Percentiles rank a stretch among this genome's conserved stretches.
Evolutionary conservation across 106 monocot species (phyloP).

Genomic region (Acanthochlamys bracteata): DNA sequence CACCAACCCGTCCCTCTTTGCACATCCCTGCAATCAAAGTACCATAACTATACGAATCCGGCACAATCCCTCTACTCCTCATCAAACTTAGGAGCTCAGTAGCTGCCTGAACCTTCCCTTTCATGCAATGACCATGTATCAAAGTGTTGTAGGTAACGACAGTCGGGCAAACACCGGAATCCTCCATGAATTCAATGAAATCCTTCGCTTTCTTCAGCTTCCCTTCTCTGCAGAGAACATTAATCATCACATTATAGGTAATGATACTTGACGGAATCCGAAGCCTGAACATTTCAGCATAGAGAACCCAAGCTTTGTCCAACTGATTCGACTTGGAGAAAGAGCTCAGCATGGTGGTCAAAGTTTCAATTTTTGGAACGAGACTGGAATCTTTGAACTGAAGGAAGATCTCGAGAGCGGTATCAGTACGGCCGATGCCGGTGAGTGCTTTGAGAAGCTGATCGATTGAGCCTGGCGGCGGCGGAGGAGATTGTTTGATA

Average conservation of each 20-base stretch:
- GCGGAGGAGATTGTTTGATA: conserved; percentile 1
- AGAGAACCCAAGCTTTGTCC: conserved; percentile 49
- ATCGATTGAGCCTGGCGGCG: conserved; percentile 5
- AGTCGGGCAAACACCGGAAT: conserved; percentile 40
- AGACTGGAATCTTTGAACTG: conserved; percentile 22
- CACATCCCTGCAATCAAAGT: conserved; percentile 44
- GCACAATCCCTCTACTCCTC: conserved; percentile 39
- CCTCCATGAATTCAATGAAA: conserved; percentile 62
- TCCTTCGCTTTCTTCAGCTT: conserved; percentile 62
- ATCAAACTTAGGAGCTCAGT: conserved; percentile 40
- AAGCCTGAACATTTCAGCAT: conserved; percentile 73
- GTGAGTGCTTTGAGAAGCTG: conserved; percentile 1
- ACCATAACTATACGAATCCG: conserved; percentile 62
- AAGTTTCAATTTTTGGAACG: conserved; percentile 23
- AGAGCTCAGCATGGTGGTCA: conserved; percentile 33
- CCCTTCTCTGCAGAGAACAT: conserved; percentile 63
- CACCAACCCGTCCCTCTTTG: conserved; percentile 51
- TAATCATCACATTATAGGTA: conserved; percentile 91
- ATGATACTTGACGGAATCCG: conserved; percentile 40
- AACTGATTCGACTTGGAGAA: conserved; percentile 16
- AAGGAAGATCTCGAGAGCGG: conserved; percentile 32
- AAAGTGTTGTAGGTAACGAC: conserved; percentile 70
- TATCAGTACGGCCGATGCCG: conserved; percentile 21
- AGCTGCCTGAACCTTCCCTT: conserved; percentile 36
- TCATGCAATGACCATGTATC: conserved; percentile 46